Evolutionary conservation across 2,329 filamentous ascomycete genomes (phyloP).

Genomic region (Clarireedia paspali): DNA sequence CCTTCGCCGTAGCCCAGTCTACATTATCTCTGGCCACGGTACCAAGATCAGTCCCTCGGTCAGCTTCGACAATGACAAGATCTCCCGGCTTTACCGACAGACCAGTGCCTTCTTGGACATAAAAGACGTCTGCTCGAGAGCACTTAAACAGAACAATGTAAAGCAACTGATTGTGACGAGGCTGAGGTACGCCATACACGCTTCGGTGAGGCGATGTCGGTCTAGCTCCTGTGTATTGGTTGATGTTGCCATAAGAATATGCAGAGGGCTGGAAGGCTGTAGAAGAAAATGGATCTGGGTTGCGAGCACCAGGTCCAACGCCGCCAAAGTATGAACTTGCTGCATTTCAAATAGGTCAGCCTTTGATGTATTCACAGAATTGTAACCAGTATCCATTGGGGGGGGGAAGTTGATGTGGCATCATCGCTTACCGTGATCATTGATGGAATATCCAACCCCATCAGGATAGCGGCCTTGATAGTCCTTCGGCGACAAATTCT

Average conservation of each 20-base stretch:
- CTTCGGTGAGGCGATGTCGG: conserved; percentile 54
- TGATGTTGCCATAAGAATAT: conserved; percentile 20
- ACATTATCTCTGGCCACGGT: conserved; percentile 86
- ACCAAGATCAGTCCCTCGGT: conserved; percentile 90
- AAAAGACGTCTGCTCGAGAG: conserved; percentile 90
- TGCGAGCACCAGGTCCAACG: conserved; percentile 19
- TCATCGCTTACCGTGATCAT: conserved; percentile 29
- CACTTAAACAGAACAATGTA: conserved; percentile 97
- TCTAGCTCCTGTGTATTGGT: conserved; percentile 30
- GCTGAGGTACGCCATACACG: conserved; percentile 53
- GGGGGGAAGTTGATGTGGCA: background rate
- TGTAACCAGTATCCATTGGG: background rate
- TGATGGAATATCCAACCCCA: conserved; percentile 21
- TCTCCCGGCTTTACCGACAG: conserved; percentile 86
- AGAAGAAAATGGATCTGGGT: conserved; percentile 16
- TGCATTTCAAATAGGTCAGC: conserved; percentile 19
- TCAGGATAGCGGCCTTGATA: conserved; percentile 27
- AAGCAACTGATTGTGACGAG: conserved; percentile 60
- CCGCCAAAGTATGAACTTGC: conserved; percentile 30
- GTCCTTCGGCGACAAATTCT: conserved; percentile 24
- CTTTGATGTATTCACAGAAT: conserved; percentile 8
- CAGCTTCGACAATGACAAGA: conserved; percentile 93
- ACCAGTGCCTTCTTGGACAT: conserved; percentile 91
- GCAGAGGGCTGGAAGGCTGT: conserved; percentile 15
- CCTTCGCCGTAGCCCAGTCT: conserved; percentile 79